Conservation (phyloP, 495 filamentous ascomycete genomes). For the Neurospora sp. region DNA sequence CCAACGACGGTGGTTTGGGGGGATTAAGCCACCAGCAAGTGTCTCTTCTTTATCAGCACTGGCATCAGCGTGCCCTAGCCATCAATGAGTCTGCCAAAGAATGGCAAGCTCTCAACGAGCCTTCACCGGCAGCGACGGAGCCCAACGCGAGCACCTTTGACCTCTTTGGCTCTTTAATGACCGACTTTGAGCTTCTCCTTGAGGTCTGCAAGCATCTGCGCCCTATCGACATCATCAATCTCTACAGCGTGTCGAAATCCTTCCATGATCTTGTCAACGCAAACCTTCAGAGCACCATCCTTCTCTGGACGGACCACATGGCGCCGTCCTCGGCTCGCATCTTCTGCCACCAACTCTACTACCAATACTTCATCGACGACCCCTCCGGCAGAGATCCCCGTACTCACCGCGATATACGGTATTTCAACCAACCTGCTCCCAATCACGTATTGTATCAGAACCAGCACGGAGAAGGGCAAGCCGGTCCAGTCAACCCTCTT, state of each 20-base stretch:
- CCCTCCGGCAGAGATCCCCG: slow-evolving; percentile 23
- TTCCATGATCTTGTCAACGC: slow-evolving; percentile 45
- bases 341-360: slow-evolving; percentile 45
- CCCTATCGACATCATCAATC: slow-evolving; percentile 38
- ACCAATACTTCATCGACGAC: slow-evolving; percentile 39
- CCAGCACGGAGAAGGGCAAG: background rate
- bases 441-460: background rate
- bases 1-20: background rate
- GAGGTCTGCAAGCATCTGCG: slow-evolving; percentile 40
- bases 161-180: slow-evolving; percentile 40
- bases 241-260: slow-evolving; percentile 47
- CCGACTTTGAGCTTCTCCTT: slow-evolving; percentile 38
- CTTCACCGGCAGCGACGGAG: background rate
- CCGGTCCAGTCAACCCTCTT: slow-evolving; percentile 1
- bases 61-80: background rate
- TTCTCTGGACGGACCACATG: slow-evolving; percentile 17
- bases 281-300: slow-evolving; percentile 30
- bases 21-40: background rate
- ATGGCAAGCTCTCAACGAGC: slow-evolving; percentile 1
- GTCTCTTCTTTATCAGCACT: background rate
- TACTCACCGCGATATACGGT: slow-evolving; percentile 8
- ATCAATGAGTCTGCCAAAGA: slow-evolving; percentile 4
- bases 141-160: slow-evolving; percentile 24
- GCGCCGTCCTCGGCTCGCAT: slow-evolving; percentile 36
- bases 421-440: slow-evolving; percentile 4